Conservation (phyloP, 2,329 filamentous ascomycete species). For the Ceratocystiopsis sp. region DNA sequence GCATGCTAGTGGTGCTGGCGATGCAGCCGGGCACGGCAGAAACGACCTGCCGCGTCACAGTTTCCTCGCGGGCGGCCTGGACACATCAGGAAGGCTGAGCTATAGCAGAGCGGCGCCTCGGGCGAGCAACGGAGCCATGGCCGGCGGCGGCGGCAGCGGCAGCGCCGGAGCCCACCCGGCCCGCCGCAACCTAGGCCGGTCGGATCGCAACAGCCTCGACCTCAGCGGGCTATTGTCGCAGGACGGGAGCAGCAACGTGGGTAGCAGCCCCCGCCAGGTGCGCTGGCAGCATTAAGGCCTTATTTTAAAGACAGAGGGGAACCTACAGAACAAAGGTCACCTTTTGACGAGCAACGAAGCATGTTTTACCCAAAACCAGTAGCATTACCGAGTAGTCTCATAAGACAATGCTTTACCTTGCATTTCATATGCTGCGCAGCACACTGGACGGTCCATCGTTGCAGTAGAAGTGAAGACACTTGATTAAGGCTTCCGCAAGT, state of each 20-base stretch:
- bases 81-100: not conserved
- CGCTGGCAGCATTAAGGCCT: conserved; percentile 14
- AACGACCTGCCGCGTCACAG: conserved; percentile 5
- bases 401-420: not conserved
- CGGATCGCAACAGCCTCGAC: conserved; percentile 34
- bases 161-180: conserved; percentile 12
- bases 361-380: too few species aligned
- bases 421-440: not conserved
- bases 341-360: too few species aligned
- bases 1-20: not conserved
- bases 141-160: conserved; percentile 1
- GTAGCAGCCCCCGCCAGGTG: conserved; percentile 36
- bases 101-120: not conserved
- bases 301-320: too few species aligned
- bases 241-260: conserved; percentile 39
- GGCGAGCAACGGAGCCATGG: not conserved
- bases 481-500: not conserved
- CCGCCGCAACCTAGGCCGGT: conserved; percentile 20
- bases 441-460: too few species aligned
- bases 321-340: not conserved
- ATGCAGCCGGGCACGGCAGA: not conserved
- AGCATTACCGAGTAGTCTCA: too few species aligned
- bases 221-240: conserved; percentile 37
- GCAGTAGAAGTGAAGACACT: not conserved
- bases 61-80: conserved; percentile 2